Base-by-base conservation (phyloP, 2,329 filamentous ascomycete species). In the Coniochaeta sp. region DNA sequence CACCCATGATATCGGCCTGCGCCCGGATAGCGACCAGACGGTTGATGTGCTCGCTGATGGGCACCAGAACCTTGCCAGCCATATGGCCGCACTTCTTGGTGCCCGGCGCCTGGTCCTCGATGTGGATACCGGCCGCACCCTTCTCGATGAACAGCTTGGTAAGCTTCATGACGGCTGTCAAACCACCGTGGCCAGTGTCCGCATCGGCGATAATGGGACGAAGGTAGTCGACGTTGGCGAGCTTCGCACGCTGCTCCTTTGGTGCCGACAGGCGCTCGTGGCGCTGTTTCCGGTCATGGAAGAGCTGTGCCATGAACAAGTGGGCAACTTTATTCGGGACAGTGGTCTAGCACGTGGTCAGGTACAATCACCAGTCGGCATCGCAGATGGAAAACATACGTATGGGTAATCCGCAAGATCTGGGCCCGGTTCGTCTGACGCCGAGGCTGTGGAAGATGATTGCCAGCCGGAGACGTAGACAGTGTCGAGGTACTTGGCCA, bases 31-130 rank as follows among this genome's bases (percentile, higher is more conserved):
- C 93, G 58, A 99, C 92, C 59, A 99, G 83, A 60, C 95, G 89
- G 81, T 97, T 98, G 79, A 98, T 97, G 80, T 99, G 95, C 80
- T 99, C 95, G 76, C 87, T 90, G 72, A 97, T 96, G 58, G 95
- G 95, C 58, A 99, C 95, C 62, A 99, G 82, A 50, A 98, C 95
- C 80, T 98, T 98, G 71, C 95, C 95, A 66, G 95, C 95, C 95
- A 98, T 98, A 79, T 98, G 95, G 64, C 95, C 95, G 75, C 95
- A 99, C 85, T 99, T 99, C 86, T 99, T 99, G 57, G 95, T 98
- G 59, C 95, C 95, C 3, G 95, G 93, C 4, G 95, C 93, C 77
- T 98, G 95, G 74, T 99, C 95, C 78, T 99, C 95, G 68, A 99
- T 97, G 78, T 99, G 95, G 70, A 99, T 97, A 66, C 95, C 95